Evolutionary conservation across 495 filamentous ascomycete species (phyloP), one percentile per base, ranked within the genome.

Genomic region (Podospora comata): DNA sequence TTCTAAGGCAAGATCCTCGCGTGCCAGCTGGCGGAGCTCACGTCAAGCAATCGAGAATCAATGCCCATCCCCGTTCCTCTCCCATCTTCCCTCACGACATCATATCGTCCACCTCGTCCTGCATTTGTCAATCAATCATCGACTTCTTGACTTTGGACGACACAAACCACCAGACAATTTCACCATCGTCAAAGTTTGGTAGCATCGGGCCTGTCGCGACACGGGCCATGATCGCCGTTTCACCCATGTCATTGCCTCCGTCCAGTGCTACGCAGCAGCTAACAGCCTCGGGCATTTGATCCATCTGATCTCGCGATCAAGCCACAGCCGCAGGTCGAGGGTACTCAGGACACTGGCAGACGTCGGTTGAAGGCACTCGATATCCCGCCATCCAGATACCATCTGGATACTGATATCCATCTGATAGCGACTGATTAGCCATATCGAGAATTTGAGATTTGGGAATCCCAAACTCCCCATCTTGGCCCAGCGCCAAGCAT

Each of bases 401-500:
- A 18, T 28, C 5, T n/a, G 11, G 28, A 48, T 44, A 20, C 23
- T 58, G 19, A 23, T 48, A 48, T 39, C 30, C 30, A 63, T 20
- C 61, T 7, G 30, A 63, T 32, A 63, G 32, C 32, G 18, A 63
- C n/a, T 32, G 61, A 28, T 63, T 59, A 19, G 30, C 61, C 19
- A n/a, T 28, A 63, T 32, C 27, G 59, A 63, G 15, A 44, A 63
- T 63, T 63, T 32, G 61, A 39, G 61, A 63, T 48, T 63, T 39
- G 9, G 34, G 34, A 19, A 39, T 2, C 39, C 39, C 39, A 5
- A 48, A 16, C 39, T 48, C 39, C 39, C 39, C 13, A 13, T 48
- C 15, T 16, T 48, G 39, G 9, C 48, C 48, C 44, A 34, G 56
- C 67, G 67, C 67, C 67, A 69, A 69, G 67, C 34, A 39, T 32